Percentiles rank a stretch among this genome's conserved stretches.
Evolutionary conservation across 805 yeast genomes (phyloP).

Genomic region (Candida schatavii): DNA sequence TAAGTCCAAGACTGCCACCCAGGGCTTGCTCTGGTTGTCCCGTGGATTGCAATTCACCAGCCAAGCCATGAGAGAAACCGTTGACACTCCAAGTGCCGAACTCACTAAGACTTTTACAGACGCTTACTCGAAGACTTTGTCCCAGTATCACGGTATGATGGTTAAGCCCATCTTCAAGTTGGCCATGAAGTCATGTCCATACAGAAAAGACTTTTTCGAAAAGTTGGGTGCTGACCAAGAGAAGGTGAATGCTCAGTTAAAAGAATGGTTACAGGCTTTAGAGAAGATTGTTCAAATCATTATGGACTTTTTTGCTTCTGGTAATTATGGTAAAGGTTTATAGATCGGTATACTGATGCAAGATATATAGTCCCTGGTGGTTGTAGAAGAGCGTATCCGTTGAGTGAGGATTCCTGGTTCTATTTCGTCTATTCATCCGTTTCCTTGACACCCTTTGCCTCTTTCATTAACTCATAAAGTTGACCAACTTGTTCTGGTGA

Average conservation of each 20-base stretch:
- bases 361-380: no score
- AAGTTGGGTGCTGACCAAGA: conserved; percentile 78
- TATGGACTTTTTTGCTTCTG: conserved; percentile 70
- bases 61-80: conserved; percentile 78
- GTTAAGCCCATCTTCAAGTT: conserved; percentile 84
- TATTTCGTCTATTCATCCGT: background rate
- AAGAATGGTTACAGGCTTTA: conserved; percentile 72
- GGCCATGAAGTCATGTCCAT: conserved; percentile 95
- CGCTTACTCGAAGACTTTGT: conserved; percentile 78
- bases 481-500: conserved; percentile 89
- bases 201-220: conserved; percentile 77
- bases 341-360: no score
- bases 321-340: conserved; percentile 87
- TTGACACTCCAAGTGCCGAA: conserved; percentile 61
- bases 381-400: background rate
- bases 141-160: conserved; percentile 77
- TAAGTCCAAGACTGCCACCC: conserved; percentile 77
- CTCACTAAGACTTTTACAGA: conserved; percentile 75
- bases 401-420: background rate
- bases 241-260: conserved; percentile 62
- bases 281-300: conserved; percentile 72
- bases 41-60: conserved; percentile 91
- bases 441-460: conserved; percentile 44
- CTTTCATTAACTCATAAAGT: conserved; percentile 73
- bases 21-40: conserved; percentile 83